phyloP scores from a whole-genome alignment of 441 rosid genomes.

The Hura crepitans region DNA sequence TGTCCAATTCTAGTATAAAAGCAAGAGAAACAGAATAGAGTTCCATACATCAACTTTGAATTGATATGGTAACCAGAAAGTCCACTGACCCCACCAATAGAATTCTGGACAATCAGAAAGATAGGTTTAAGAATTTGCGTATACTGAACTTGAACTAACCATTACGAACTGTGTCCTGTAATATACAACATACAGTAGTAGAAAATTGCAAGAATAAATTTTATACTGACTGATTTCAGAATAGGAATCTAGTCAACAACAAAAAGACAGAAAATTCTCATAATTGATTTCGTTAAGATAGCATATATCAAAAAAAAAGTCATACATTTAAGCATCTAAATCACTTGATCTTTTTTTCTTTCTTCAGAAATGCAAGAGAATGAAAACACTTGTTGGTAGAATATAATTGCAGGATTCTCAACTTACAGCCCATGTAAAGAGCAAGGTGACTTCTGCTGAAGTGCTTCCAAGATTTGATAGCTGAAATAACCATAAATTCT shows the following conservation, averaged over 20 bases:
- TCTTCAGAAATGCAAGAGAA: not conserved
- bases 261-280: not conserved
- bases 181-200: not conserved
- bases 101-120: constrained; percentile 49
- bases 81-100: constrained; percentile 85
- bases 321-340: no score
- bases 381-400: not conserved
- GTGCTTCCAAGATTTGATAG: constrained; percentile 63
- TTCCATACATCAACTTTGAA: constrained; percentile 54
- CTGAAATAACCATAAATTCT: constrained; percentile 36
- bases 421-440: constrained; percentile 94
- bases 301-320: no score
- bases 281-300: no score
- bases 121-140: not conserved
- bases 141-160: no score
- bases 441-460: constrained; percentile 65
- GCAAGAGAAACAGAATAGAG: not conserved
- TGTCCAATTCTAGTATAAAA: not conserved
- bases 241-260: not conserved
- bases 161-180: not conserved
- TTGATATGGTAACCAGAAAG: constrained; percentile 77
- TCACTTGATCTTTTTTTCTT: no score
- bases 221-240: not conserved
- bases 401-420: constrained; percentile 8
- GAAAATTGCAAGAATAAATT: not conserved